Evolutionary conservation across 208 protist genomes (phyloP).

Genomic region (Angomonas ambiguus): DNA sequence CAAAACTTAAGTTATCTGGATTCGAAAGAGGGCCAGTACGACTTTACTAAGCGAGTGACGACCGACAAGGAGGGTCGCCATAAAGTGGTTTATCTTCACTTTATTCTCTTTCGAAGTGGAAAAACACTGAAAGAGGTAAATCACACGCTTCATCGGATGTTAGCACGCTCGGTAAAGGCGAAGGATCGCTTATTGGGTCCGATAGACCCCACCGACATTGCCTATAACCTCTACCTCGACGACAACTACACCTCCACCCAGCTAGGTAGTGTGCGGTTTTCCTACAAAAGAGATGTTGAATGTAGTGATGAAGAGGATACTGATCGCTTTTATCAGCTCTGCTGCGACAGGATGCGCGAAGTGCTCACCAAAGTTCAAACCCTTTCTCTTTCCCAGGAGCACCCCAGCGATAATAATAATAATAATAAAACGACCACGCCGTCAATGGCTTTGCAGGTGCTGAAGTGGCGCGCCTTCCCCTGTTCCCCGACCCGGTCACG

Average conservation of each 20-base stretch:
- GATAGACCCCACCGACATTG: slow-evolving; percentile 7
- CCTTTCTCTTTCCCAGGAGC: no score
- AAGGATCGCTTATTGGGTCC: slow-evolving; percentile 4
- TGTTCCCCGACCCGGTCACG: slow-evolving; percentile 27
- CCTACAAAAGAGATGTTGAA: neutral
- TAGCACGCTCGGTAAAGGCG: no score
- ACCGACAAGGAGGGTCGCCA: neutral
- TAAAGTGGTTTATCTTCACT: slow-evolving; percentile 39
- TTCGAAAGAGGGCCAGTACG: neutral
- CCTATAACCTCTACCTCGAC: slow-evolving; percentile 16
- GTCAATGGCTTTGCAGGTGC: slow-evolving; percentile 27
- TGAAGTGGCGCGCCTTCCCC: slow-evolving; percentile 26
- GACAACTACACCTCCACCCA: neutral
- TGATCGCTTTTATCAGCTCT: neutral
- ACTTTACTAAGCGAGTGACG: neutral
- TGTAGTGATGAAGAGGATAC: neutral
- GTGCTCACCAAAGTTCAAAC: no score
- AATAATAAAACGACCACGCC: slow-evolving; percentile 14
- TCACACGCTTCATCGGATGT: slow-evolving; percentile 25
- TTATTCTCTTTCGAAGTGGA: slow-evolving; percentile 56
- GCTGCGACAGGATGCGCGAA: no score
- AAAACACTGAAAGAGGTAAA: slow-evolving; percentile 33
- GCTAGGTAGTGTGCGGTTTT: neutral
- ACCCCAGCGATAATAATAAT: slow-evolving; percentile 11
- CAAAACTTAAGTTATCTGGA: neutral